phyloP scores from a whole-genome alignment of 2,329 filamentous ascomycete genomes.

The Fusarium sambucinum region DNA sequence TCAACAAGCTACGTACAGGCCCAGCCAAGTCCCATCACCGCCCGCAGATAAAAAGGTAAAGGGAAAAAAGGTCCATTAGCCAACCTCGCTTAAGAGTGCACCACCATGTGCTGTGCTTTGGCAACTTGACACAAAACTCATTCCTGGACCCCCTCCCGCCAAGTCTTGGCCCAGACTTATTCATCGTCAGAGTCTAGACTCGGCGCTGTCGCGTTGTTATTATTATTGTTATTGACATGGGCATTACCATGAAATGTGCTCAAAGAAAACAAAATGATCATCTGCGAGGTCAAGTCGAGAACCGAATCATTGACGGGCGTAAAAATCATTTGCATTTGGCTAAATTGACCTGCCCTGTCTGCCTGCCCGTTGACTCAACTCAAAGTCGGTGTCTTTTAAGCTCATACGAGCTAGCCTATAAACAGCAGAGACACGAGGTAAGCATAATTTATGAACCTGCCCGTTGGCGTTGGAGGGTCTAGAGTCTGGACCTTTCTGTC shows the following conservation, averaged over 20 bases:
- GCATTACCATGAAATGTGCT: constrained; percentile 13
- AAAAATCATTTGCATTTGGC: constrained; percentile 1
- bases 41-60: not conserved
- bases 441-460: constrained; percentile 26
- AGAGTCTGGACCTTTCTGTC: constrained; percentile 35
- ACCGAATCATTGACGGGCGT: constrained; percentile 2
- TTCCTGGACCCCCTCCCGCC: constrained; percentile 32
- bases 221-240: constrained; percentile 5
- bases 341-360: constrained; percentile 2
- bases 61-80: constrained; percentile 31
- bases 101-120: constrained; percentile 15
- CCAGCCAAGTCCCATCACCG: constrained; percentile 10
- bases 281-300: not conserved
- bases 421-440: constrained; percentile 16
- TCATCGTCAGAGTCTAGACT: constrained; percentile 40
- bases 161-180: constrained; percentile 36
- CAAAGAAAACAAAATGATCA: not conserved
- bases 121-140: constrained; percentile 41
- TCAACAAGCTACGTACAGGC: constrained; percentile 8
- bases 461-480: not conserved
- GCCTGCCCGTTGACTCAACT: constrained; percentile 4
- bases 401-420: constrained; percentile 21
- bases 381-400: constrained; percentile 25
- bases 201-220: constrained; percentile 22
- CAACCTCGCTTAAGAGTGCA: constrained; percentile 34